A percentile compares a stretch with the other conserved stretches of the same genome.
Conservation (phyloP, 2,329 filamentous ascomycete genomes). For the Cordyceps cicadae region DNA sequence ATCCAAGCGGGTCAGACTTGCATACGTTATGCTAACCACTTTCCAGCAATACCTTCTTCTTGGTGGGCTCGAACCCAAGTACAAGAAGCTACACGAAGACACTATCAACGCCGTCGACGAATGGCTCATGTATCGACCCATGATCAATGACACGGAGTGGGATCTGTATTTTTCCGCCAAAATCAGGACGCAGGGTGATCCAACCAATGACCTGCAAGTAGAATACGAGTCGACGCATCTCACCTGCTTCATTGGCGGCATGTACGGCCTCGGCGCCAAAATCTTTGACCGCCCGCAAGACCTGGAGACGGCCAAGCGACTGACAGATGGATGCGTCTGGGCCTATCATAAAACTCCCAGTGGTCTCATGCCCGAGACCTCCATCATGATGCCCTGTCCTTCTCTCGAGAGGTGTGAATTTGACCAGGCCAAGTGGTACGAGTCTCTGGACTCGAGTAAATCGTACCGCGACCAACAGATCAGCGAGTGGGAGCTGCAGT, state of each 20-base stretch:
- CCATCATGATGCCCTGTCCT: slow-evolving; percentile 37
- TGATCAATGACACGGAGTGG: slow-evolving; percentile 55
- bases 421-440: slow-evolving; percentile 40
- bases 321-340: slow-evolving; percentile 64
- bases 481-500: slow-evolving; percentile 35
- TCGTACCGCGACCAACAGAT: slow-evolving; percentile 36
- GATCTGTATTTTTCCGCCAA: slow-evolving; percentile 70
- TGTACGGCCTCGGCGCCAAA: slow-evolving; percentile 58
- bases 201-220: slow-evolving; percentile 30
- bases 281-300: slow-evolving; percentile 52
- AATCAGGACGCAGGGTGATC: slow-evolving; percentile 38
- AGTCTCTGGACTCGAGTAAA: slow-evolving; percentile 38
- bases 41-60: slow-evolving; percentile 62
- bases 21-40: slow-evolving; percentile 15
- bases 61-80: slow-evolving; percentile 65
- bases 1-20: background rate
- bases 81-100: slow-evolving; percentile 62
- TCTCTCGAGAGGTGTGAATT: slow-evolving; percentile 41
- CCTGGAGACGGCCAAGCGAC: slow-evolving; percentile 52
- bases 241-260: slow-evolving; percentile 62
- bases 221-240: slow-evolving; percentile 57
- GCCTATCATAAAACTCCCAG: slow-evolving; percentile 52
- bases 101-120: slow-evolving; percentile 61
- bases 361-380: slow-evolving; percentile 58
- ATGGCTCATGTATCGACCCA: slow-evolving; percentile 69